A percentile compares a stretch with the other conserved stretches of the same genome.
These are phyloP conservation scores for Fusarium decemcellulare DNA, from an alignment of 2,329 filamentous ascomycete species.

Conservation along the genomic window DNA sequence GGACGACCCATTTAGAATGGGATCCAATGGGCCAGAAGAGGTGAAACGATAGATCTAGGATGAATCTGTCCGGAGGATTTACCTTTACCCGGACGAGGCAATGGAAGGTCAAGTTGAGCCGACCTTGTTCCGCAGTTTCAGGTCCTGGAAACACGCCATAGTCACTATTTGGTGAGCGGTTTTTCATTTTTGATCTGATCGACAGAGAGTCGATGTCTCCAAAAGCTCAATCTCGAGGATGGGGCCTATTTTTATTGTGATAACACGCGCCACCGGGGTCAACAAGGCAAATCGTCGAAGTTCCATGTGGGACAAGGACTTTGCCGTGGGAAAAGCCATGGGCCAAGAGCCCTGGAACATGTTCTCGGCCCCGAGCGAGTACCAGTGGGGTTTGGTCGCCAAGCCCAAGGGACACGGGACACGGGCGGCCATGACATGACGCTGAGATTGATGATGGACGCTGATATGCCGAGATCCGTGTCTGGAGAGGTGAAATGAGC, in stretches of 20 bases:
- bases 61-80: neutral
- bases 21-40: neutral
- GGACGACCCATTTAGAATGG: neutral
- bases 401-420: conserved; percentile 22
- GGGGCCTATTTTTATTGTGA: neutral
- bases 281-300: conserved; percentile 11
- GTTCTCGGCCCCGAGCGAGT: conserved; percentile 18
- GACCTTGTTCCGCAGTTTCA: neutral
- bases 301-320: neutral
- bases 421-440: conserved; percentile 14
- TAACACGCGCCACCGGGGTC: neutral
- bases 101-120: neutral
- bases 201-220: neutral
- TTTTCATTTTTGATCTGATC: neutral
- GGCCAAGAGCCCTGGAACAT: conserved; percentile 14
- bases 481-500: neutral
- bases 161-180: too few relatives aligned
- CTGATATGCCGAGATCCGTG: conserved; percentile 1
- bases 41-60: conserved; percentile 18
- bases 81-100: neutral
- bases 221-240: neutral
- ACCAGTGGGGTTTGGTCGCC: conserved; percentile 30
- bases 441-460: conserved; percentile 9
- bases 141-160: neutral
- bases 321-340: conserved; percentile 12